Base-by-base conservation (phyloP, 257 asterid species). In the Fraxinus pennsylvanica region DNA sequence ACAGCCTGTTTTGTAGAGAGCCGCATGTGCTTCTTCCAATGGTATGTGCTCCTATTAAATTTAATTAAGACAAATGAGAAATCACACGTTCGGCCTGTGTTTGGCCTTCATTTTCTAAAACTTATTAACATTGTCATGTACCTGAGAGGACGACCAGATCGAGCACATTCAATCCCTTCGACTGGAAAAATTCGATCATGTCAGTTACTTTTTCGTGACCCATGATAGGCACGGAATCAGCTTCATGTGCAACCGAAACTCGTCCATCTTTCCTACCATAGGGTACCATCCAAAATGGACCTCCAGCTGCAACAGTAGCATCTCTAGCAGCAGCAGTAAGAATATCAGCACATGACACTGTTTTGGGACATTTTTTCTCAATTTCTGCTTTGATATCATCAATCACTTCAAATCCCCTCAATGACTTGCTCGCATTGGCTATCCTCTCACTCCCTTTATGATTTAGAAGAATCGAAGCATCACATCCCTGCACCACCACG, bases 21-120 rank as follows among this genome's bases (percentile, higher is more conserved):
- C 81, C 93, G 83, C 98, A 94, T 33, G 88, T 79, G 71, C 81
- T 81, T 84, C 90, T 86, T 4, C 98, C 98, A 50, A 94, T 87
- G 25, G 94, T 92, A 83, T 94, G 98, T 1, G 97, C 96, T 21
- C 98, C 98, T 87, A 52, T n/a, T 27, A 27, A 63, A 63, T 27
- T 25, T 25, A 27, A 22, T n/a, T 2, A 59, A 59, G 29, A 21
- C 67, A 6, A 57, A 15, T 15, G 22, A 21, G 22, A 5, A 7
- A 6, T 7, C 12, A 57, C 2, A 6, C 13, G 3, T 22, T 10
- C 3, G 3, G 15, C 4, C 15, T 9, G 0, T 41, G 3, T 2
- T 2, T 9, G 14, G 1, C 47, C 47, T 2, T 3, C 52, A 43
- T 43, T 43, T 43, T 43, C 52, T 43, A 2, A 2, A 43, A 43